These are phyloP conservation scores for Aegilops umbellulata DNA, from an alignment of 176 grass and related monocot species.

Conservation along the genomic window DNA sequence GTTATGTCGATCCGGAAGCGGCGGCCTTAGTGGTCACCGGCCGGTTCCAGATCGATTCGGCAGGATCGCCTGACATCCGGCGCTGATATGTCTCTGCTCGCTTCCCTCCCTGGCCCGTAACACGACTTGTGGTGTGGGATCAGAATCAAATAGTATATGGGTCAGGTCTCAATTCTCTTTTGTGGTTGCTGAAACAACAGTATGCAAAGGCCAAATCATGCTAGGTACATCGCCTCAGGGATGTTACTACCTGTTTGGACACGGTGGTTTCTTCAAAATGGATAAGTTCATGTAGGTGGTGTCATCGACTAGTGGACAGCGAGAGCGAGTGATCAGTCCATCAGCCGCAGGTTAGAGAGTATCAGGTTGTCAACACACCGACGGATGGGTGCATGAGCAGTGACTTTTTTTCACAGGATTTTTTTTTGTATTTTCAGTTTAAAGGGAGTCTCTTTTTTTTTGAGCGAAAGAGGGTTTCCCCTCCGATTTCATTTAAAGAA, in stretches of 20 bases:
- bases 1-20: not conserved
- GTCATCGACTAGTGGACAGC: not conserved
- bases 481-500: too few species aligned
- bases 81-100: not conserved
- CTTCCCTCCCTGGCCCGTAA: not conserved
- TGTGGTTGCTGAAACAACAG: not conserved
- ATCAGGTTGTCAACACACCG: not conserved
- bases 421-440: too few species aligned
- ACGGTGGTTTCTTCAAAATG: not conserved
- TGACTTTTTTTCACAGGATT: too few species aligned
- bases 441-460: too few species aligned
- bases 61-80: not conserved
- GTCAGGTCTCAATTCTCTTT: not conserved
- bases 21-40: not conserved
- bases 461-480: too few species aligned
- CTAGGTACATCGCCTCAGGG: not conserved
- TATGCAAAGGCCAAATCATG: not conserved
- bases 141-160: not conserved
- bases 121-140: not conserved
- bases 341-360: not conserved
- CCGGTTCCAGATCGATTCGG: not conserved
- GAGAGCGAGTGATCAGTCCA: not conserved
- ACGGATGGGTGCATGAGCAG: not conserved
- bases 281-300: not conserved
- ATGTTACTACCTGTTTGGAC: not conserved